A percentile compares a stretch with the other conserved stretches of the same genome.
Conservation (phyloP, 306 rosid species). For the Rubus parviflorus region DNA sequence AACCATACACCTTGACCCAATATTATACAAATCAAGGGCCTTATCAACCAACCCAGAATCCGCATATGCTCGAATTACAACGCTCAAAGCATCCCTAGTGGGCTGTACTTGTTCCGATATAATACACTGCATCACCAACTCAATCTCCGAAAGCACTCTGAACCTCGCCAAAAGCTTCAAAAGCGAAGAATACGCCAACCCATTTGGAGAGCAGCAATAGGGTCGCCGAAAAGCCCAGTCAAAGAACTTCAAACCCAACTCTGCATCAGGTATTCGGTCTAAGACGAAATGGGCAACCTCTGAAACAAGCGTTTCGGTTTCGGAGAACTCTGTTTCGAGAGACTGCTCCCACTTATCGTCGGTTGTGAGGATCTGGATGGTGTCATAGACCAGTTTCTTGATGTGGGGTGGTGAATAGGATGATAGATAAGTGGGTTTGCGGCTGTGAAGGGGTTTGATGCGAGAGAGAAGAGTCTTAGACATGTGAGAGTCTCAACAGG, state of each 20-base stretch:
- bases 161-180: conserved; percentile 60
- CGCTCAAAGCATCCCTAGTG: conserved; percentile 50
- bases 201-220: conserved; percentile 44
- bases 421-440: conserved; percentile 13
- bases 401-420: conserved; percentile 28
- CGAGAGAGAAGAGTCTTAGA: conserved; percentile 68
- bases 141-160: conserved; percentile 55
- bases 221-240: conserved; percentile 61
- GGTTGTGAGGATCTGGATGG: conserved; percentile 58
- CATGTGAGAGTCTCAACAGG: conserved; percentile 31
- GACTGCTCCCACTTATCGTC: conserved; percentile 47
- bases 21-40: conserved; percentile 47
- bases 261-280: conserved; percentile 54
- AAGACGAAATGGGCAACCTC: conserved; percentile 76
- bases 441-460: conserved; percentile 53
- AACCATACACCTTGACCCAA: conserved; percentile 36
- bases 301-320: conserved; percentile 47
- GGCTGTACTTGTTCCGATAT: conserved; percentile 41
- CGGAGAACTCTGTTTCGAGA: conserved; percentile 51
- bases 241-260: conserved; percentile 67
- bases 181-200: conserved; percentile 60
- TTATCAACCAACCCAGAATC: conserved; percentile 57
- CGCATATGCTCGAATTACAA: conserved; percentile 46
- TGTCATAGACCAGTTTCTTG: conserved; percentile 42
- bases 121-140: conserved; percentile 44